A percentile compares a stretch with the other conserved stretches of the same genome.
Conservation (phyloP, 768 basidiomycete genomes). For the Suillus variegatus region DNA sequence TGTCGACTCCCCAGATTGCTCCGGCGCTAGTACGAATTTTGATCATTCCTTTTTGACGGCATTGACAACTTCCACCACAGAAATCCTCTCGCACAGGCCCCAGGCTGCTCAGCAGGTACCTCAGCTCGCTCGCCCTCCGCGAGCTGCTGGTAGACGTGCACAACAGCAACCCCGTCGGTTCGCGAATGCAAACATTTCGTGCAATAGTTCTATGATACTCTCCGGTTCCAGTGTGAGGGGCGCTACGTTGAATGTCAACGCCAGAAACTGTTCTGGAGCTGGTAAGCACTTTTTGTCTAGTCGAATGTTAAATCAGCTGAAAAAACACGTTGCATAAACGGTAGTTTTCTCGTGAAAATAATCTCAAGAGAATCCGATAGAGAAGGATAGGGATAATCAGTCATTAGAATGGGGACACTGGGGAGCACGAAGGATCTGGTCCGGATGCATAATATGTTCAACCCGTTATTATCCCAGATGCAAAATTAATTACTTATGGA, state of each 20-base stretch:
- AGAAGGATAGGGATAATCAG: neutral
- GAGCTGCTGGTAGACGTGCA: neutral
- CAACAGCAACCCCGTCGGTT: neutral
- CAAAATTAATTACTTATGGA: too few relatives aligned
- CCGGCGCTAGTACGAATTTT: neutral
- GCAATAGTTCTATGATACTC: neutral
- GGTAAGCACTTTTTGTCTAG: neutral
- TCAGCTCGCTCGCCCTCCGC: neutral
- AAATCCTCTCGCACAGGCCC: neutral
- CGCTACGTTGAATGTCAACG: neutral
- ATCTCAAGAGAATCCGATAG: neutral
- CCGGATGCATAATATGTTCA: neutral
- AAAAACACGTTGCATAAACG: neutral
- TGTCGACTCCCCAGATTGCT: neutral
- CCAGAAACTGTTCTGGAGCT: neutral
- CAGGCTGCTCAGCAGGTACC: neutral
- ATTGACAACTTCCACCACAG: neutral
- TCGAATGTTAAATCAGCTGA: neutral
- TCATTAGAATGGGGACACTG: neutral
- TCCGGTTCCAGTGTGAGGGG: neutral
- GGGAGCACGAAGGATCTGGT: neutral
- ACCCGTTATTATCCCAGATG: neutral
- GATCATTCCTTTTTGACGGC: neutral
- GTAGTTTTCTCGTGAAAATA: neutral
- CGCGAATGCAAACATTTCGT: neutral